Percentiles rank a stretch among this genome's conserved stretches.
Evolutionary conservation across 139 green algal genomes (phyloP).

Genomic region (Eudorina sp.): DNA sequence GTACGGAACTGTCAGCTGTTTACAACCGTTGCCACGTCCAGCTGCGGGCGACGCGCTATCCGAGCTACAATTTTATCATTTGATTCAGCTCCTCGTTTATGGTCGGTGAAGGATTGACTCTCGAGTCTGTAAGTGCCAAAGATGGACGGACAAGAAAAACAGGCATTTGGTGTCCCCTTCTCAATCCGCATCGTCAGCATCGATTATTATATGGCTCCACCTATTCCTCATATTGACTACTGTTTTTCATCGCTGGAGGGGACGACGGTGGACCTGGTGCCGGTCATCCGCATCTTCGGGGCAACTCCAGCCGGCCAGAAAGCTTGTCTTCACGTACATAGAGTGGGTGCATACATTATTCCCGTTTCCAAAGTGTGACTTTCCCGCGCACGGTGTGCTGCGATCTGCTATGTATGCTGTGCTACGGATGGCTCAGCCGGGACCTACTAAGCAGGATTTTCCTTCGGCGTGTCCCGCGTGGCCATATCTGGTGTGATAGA

Average conservation of each 20-base stretch:
- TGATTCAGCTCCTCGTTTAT: too few species aligned
- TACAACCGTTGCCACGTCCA: too few species aligned
- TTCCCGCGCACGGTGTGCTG: not conserved
- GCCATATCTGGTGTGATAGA: too few species aligned
- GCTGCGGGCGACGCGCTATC: too few species aligned
- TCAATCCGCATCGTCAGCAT: constrained; percentile 81
- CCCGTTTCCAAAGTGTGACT: not conserved
- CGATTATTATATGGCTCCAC: constrained; percentile 89
- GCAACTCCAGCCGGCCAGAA: constrained; percentile 89
- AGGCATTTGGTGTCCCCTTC: constrained; percentile 47
- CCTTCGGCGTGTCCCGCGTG: too few species aligned
- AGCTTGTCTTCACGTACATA: constrained; percentile 93
- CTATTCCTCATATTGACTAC: constrained; percentile 85
- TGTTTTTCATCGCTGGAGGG: constrained; percentile 77
- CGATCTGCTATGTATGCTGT: constrained; percentile 50
- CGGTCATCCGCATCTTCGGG: constrained; percentile 94
- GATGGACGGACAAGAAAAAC: not conserved
- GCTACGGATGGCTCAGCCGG: too few species aligned
- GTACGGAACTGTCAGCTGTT: too few species aligned
- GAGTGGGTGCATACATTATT: constrained; percentile 58
- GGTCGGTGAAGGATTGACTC: too few species aligned
- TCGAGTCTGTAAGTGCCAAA: not conserved
- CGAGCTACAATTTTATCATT: too few species aligned
- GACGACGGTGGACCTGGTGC: constrained; percentile 78
- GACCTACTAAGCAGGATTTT: too few species aligned